These are phyloP conservation scores for Fusarium beomiforme DNA, from an alignment of 2,329 filamentous ascomycete species.

Conservation along the genomic window DNA sequence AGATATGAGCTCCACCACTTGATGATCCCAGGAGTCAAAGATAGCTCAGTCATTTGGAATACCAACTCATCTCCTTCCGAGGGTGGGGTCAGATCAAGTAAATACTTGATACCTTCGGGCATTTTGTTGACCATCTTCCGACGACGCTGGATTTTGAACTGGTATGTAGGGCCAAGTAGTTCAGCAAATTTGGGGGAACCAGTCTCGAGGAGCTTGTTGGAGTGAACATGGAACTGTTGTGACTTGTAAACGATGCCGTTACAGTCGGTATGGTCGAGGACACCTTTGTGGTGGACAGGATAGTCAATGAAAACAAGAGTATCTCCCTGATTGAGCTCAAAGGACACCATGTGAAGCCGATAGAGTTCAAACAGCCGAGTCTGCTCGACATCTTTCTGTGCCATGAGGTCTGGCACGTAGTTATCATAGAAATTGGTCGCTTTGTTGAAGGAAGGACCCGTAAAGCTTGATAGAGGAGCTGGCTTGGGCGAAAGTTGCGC, in stretches of 20 bases:
- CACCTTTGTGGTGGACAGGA: slow-evolving; percentile 36
- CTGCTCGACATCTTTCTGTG: slow-evolving; percentile 23
- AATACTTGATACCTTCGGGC: slow-evolving; percentile 61
- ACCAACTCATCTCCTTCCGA: slow-evolving; percentile 71
- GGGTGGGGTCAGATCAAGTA: slow-evolving; percentile 72
- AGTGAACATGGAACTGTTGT: slow-evolving; percentile 56
- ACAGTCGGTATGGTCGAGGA: slow-evolving; percentile 46
- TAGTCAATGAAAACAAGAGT: slow-evolving; percentile 58
- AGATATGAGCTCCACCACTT: slow-evolving; percentile 60
- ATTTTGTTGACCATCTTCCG: slow-evolving; percentile 49
- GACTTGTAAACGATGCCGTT: slow-evolving; percentile 47
- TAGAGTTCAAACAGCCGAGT: slow-evolving; percentile 42
- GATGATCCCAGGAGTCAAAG: slow-evolving; percentile 64
- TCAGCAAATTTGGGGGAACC: slow-evolving; percentile 59
- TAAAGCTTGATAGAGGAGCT: slow-evolving; percentile 22
- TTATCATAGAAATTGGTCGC: background rate
- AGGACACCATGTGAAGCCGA: slow-evolving; percentile 40
- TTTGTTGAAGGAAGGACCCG: slow-evolving; percentile 34
- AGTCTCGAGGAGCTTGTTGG: slow-evolving; percentile 57
- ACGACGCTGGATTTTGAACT: slow-evolving; percentile 52
- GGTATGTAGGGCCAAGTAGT: slow-evolving; percentile 55
- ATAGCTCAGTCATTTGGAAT: slow-evolving; percentile 66
- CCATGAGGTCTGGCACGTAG: slow-evolving; percentile 14
- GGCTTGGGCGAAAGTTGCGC: background rate
- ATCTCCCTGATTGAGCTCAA: slow-evolving; percentile 51